phyloP scores from a whole-genome alignment of 2,329 filamentous ascomycete genomes.

The Aspergillus pseudoviridinutans region DNA sequence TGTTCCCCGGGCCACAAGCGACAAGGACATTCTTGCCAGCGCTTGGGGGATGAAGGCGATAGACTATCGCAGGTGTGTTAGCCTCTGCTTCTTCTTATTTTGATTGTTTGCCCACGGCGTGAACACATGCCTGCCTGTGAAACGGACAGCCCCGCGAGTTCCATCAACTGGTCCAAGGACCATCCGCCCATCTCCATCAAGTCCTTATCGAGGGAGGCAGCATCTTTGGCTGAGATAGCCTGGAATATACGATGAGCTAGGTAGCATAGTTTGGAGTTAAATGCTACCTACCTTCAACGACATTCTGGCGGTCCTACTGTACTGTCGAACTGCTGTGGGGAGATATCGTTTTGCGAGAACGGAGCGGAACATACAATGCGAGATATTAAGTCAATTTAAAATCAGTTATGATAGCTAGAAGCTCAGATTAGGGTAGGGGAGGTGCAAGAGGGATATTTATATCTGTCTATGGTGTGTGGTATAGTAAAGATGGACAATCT shows the following conservation, averaged over 20 bases:
- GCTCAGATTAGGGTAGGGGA: not conserved
- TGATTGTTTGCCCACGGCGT: not conserved
- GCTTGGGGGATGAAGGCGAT: slow-evolving; percentile 71
- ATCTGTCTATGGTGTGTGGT: not conserved
- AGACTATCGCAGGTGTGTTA: slow-evolving; percentile 54
- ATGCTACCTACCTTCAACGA: slow-evolving; percentile 35
- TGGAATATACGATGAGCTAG: slow-evolving; percentile 31
- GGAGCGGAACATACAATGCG: slow-evolving; percentile 26
- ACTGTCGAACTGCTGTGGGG: slow-evolving; percentile 16
- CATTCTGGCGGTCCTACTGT: slow-evolving; percentile 34
- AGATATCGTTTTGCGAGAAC: slow-evolving; percentile 10
- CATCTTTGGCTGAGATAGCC: slow-evolving; percentile 85
- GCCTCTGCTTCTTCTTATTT: not conserved
- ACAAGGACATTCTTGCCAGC: slow-evolving; percentile 72
- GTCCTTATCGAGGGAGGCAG: slow-evolving; percentile 84
- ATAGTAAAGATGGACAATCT: not conserved
- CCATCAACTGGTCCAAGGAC: slow-evolving; percentile 95
- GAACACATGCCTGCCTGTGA: slow-evolving; percentile 70
- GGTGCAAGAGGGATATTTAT: not conserved
- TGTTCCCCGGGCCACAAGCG: slow-evolving; percentile 81
- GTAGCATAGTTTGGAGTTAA: not conserved
- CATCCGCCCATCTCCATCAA: slow-evolving; percentile 85
- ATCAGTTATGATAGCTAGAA: not conserved
- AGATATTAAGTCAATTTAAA: not conserved
- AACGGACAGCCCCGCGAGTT: slow-evolving; percentile 86